Evolutionary conservation across 768 basidiomycete genomes (phyloP).

Genomic region (Trametes elegans): DNA sequence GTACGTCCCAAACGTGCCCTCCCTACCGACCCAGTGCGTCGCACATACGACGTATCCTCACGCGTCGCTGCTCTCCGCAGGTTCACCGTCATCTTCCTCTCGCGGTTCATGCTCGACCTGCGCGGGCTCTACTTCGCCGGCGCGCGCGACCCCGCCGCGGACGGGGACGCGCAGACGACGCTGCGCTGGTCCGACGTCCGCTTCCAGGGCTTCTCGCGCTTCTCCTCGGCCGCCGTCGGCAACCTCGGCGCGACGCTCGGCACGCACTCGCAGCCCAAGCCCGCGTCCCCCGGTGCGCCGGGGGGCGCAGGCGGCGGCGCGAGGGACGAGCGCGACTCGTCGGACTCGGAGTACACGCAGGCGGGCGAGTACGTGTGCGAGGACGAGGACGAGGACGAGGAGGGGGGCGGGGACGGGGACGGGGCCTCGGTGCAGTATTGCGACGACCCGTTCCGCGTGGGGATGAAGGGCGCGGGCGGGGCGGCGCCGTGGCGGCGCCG

Average conservation of each 20-base stretch:
- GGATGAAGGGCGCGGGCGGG: neutral
- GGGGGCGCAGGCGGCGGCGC: neutral
- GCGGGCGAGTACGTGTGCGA: neutral
- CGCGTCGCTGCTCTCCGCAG: neutral
- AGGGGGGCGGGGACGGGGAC: neutral
- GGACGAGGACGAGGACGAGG: neutral
- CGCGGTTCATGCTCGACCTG: conserved; percentile 8
- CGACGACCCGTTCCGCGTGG: neutral
- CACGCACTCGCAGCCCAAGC: neutral
- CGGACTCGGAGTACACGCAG: neutral
- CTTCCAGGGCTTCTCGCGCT: neutral
- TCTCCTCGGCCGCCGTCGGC: conserved; percentile 3
- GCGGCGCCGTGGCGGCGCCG: too few relatives aligned
- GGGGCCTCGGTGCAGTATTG: neutral
- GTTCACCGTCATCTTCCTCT: conserved; percentile 3
- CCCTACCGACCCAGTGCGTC: neutral
- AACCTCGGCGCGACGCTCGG: conserved; percentile 5
- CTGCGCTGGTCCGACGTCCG: neutral
- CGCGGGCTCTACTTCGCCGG: conserved; percentile 5
- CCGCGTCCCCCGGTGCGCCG: neutral
- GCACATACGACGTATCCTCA: neutral
- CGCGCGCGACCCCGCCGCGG: neutral
- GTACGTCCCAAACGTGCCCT: neutral
- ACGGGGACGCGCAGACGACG: neutral
- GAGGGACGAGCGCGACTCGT: neutral